Evolutionary conservation across 2,329 filamentous ascomycete genomes (phyloP).

Genomic region (Fusarium mexicanum): DNA sequence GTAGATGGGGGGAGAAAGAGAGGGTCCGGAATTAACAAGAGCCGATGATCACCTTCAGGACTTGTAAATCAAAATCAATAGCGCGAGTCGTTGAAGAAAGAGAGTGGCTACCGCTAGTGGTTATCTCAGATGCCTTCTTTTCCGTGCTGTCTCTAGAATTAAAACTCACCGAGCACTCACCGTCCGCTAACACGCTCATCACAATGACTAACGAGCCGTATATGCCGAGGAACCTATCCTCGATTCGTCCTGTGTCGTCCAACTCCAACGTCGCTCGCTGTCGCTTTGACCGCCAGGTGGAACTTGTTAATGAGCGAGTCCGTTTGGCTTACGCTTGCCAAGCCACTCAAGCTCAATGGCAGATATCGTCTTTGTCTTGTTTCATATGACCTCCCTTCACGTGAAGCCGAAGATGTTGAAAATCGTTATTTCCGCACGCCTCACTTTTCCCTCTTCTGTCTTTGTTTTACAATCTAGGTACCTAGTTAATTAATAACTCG

Average conservation of each 20-base stretch:
- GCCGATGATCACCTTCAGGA: not conserved
- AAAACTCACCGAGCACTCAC: not conserved
- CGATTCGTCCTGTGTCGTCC: not conserved
- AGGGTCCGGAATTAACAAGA: constrained; percentile 21
- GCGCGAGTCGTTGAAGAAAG: not conserved
- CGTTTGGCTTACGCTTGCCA: not conserved
- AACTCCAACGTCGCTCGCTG: not conserved
- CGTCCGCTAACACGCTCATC: constrained; percentile 11
- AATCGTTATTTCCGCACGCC: not conserved
- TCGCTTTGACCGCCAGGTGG: not conserved
- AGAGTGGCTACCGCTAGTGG: not conserved
- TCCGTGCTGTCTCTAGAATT: not conserved
- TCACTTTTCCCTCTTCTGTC: not conserved
- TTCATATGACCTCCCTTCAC: not conserved
- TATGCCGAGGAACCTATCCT: not conserved
- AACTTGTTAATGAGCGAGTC: not conserved
- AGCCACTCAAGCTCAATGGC: not conserved
- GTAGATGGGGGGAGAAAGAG: constrained; percentile 1
- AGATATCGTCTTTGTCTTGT: not conserved
- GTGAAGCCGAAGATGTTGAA: not conserved
- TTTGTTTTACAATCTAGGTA: not conserved
- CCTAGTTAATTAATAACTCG: not conserved
- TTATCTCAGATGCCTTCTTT: not conserved
- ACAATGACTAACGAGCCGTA: not conserved
- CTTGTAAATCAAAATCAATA: not conserved